Evolutionary conservation across 164 flowering plant genomes (phyloP), one percentile per base, ranked within the genome.

Genomic region (Aristolochia contorta): DNA sequence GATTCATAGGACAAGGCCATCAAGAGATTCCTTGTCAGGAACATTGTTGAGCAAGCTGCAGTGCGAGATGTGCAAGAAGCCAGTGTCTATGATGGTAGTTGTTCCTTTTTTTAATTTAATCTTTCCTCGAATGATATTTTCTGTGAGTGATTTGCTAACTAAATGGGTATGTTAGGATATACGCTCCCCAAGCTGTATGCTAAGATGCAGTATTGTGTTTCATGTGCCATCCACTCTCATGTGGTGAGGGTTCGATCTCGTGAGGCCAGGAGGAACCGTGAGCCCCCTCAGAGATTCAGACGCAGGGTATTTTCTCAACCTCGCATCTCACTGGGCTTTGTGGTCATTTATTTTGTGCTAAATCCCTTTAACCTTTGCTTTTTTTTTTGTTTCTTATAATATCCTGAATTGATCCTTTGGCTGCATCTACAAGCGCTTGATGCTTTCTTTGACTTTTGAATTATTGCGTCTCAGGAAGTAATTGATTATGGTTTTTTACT

Each of bases 11-110:
- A 92, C 72, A 89, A 92, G 79, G 96, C 98, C 0, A 87, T 92
- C 71, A 92, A 92, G 90, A 80, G 98, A 71, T 92, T 92, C 64
- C 76, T 84, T 14, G 98, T 92, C 82, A 87, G 98, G 82, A 92
- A 92, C 84, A 92, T 92, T 12, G 96, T 92, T 22, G 98, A 89
- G 68, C 98, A 92, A 65, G 98, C 98, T 62, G 98, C 96, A 2
- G 91, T 92, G 16, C 79, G 98, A 51, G 98, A 92, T 75, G 91
- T 92, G 47, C 96, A 89, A 51, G 96, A 92, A 65, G 91, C 98
- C 20, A 85, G 98, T 65, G 96, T 89, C 51, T 82, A 79, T 67
- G 97, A 93, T 9, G 67, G 98, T 89, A 79, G 65, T 46, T 16
- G 16, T 46, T 12, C 16, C 12, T 53, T 53, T 13, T 18, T 22